Percentiles rank a stretch among this genome's conserved stretches.
Evolutionary conservation across 176 grass and related monocot species (phyloP).

Genomic region (Guadua angustifolia): DNA sequence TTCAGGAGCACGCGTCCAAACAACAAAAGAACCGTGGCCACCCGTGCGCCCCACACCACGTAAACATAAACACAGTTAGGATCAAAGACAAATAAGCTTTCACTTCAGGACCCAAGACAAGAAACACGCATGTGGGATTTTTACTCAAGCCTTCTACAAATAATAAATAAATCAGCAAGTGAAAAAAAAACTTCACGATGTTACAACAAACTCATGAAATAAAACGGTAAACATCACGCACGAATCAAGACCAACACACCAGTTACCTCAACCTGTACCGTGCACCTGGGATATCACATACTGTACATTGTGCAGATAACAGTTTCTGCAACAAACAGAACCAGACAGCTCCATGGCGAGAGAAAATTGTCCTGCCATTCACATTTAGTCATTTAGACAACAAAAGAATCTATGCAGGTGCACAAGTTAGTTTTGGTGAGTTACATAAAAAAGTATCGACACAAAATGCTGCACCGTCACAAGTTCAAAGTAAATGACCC

Average conservation of each 20-base stretch:
- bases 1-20: no score
- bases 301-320: not conserved
- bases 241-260: not conserved
- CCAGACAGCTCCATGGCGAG: not conserved
- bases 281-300: not conserved
- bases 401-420: not conserved
- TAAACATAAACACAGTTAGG: no score
- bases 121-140: no score
- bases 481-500: constrained; percentile 18
- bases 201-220: not conserved
- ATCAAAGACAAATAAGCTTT: no score
- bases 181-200: not conserved
- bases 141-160: no score
- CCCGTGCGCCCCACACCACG: no score
- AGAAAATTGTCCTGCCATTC: not conserved
- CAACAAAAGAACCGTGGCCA: no score
- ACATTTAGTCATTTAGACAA: not conserved
- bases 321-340: not conserved
- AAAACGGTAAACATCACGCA: not conserved
- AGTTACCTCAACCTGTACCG: not conserved
- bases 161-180: no score
- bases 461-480: constrained; percentile 18
- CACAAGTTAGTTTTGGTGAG: constrained; percentile 20
- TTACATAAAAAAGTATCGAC: not conserved
- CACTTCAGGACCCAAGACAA: no score